These are phyloP conservation scores for Terfezia boudieri DNA, from an alignment of 495 filamentous ascomycete species.

Conservation along the genomic window DNA sequence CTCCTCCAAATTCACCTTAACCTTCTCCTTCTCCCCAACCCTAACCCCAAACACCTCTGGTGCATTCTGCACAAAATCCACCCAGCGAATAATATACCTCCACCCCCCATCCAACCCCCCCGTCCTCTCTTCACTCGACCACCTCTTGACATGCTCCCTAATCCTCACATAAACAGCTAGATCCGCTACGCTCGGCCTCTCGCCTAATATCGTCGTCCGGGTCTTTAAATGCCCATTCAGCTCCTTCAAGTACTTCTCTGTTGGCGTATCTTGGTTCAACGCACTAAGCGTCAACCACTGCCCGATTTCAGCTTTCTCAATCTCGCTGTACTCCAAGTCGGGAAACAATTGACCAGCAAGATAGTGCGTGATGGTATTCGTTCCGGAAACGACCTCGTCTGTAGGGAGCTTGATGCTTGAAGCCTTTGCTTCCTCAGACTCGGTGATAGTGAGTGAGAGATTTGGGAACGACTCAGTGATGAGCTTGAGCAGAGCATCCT, in stretches of 20 bases:
- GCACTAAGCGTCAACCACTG: constrained; percentile 64
- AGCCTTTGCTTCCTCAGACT: constrained; percentile 1
- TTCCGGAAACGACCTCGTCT: constrained; percentile 9
- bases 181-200: constrained; percentile 79
- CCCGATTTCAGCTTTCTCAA: constrained; percentile 64
- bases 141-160: constrained; percentile 43
- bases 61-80: constrained; percentile 89
- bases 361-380: constrained; percentile 15
- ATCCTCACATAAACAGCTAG: constrained; percentile 64
- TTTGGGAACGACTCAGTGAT: constrained; percentile 10
- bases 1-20: constrained; percentile 55
- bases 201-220: constrained; percentile 71
- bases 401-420: constrained; percentile 9
- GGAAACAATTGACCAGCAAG: constrained; percentile 9
- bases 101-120: constrained; percentile 51
- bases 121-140: constrained; percentile 39
- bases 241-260: constrained; percentile 42
- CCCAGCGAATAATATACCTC: constrained; percentile 73
- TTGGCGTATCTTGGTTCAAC: constrained; percentile 21
- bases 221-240: constrained; percentile 73
- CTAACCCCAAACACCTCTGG: constrained; percentile 44
- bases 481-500: constrained; percentile 13
- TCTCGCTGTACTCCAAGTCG: constrained; percentile 46
- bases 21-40: constrained; percentile 51
- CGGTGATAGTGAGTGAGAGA: constrained; percentile 1